These are phyloP conservation scores for Cryptococcus sp. DNA, from an alignment of 1,284 basidiomycete species.

Conservation along the genomic window DNA sequence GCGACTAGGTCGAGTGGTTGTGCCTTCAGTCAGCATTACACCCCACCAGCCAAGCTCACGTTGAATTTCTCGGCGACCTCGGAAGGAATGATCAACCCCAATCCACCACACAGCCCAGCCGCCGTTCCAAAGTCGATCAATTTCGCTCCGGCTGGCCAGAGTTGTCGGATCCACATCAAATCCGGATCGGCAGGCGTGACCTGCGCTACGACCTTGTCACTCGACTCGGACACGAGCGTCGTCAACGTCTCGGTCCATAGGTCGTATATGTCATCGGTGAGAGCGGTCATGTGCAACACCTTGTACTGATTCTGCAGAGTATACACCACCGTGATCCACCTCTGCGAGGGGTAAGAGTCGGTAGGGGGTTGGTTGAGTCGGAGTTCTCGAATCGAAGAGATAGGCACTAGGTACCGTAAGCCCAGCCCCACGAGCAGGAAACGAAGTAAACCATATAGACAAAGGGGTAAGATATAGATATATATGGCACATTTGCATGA, in stretches of 20 bases:
- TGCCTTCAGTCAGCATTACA: conserved; percentile 1
- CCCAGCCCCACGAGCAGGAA: too few relatives aligned
- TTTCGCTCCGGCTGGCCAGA: conserved; percentile 37
- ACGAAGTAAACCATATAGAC: neutral
- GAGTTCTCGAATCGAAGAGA: conserved; percentile 87
- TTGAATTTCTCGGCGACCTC: conserved; percentile 54
- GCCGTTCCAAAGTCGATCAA: conserved; percentile 29
- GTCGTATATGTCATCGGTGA: conserved; percentile 61
- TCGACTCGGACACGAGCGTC: conserved; percentile 39
- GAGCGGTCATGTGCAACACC: conserved; percentile 80
- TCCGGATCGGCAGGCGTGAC: conserved; percentile 40
- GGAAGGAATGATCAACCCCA: conserved; percentile 31
- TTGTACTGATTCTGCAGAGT: conserved; percentile 69
- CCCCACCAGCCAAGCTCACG: conserved; percentile 45
- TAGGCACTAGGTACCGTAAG: conserved; percentile 58
- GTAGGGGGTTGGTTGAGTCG: conserved; percentile 68
- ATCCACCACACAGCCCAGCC: conserved; percentile 64
- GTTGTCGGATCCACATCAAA: conserved; percentile 38
- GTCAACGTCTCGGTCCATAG: conserved; percentile 50
- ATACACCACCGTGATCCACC: conserved; percentile 52
- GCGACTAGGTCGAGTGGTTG: conserved; percentile 65
- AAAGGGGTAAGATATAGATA: neutral
- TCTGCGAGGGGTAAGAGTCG: conserved; percentile 49
- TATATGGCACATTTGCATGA: too few relatives aligned
- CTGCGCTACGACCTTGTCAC: conserved; percentile 32